Percentiles rank a stretch among this genome's conserved stretches.
phyloP scores from a whole-genome alignment of 768 basidiomycete genomes.

The Boletus tomentosulus region DNA sequence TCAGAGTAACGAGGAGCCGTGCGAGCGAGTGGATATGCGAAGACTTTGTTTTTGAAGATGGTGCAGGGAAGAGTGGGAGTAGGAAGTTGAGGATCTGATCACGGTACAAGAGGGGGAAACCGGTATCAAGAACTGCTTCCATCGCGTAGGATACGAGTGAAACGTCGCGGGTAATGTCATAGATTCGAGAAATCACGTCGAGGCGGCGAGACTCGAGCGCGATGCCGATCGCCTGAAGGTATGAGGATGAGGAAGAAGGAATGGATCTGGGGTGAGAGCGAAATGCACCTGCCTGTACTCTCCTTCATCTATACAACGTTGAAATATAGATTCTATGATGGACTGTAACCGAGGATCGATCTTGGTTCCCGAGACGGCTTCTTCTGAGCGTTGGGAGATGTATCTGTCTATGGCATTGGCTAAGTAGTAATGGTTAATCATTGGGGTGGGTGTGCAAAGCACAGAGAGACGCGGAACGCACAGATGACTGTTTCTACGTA shows the following conservation, averaged over 20 bases:
- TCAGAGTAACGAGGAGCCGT: slow-evolving; percentile 85
- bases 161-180: slow-evolving; percentile 67
- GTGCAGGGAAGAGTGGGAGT: slow-evolving; percentile 81
- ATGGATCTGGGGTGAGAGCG: background rate
- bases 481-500: slow-evolving; percentile 94
- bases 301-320: slow-evolving; percentile 78
- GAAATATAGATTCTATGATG: slow-evolving; percentile 89
- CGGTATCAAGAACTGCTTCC: slow-evolving; percentile 86
- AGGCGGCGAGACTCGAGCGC: slow-evolving; percentile 88
- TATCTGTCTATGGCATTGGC: slow-evolving; percentile 97
- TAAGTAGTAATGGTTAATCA: slow-evolving; percentile 27
- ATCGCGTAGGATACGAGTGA: slow-evolving; percentile 85
- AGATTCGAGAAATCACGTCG: slow-evolving; percentile 80
- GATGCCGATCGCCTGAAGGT: slow-evolving; percentile 81
- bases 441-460: background rate
- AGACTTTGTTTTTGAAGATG: slow-evolving; percentile 65
- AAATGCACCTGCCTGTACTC: slow-evolving; percentile 81
- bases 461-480: slow-evolving; percentile 40
- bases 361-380: slow-evolving; percentile 46
- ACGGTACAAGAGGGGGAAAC: slow-evolving; percentile 81
- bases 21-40: slow-evolving; percentile 79
- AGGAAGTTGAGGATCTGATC: slow-evolving; percentile 76
- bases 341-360: slow-evolving; percentile 76
- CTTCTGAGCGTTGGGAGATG: slow-evolving; percentile 63
- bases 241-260: slow-evolving; percentile 7